Evolutionary conservation across 345 rosid species (phyloP).

Genomic region (Noccaea caerulescens): DNA sequence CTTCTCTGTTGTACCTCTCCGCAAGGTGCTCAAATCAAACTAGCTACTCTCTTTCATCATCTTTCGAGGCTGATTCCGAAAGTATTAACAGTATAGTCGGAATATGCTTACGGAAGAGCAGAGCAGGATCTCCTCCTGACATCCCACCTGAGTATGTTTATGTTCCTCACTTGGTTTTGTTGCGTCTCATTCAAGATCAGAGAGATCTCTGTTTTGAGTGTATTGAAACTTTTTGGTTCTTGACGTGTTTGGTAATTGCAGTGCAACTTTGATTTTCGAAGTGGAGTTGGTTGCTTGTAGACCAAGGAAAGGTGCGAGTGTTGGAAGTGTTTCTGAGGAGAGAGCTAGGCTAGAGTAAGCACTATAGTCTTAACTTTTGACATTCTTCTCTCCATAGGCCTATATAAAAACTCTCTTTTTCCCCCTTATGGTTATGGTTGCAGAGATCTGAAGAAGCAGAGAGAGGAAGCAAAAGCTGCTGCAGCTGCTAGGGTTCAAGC

Average conservation of each 20-base stretch:
- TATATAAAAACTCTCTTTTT: too few species aligned
- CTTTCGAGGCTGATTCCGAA: constrained; percentile 2
- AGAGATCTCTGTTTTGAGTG: background rate
- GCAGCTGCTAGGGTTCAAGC: constrained; percentile 94
- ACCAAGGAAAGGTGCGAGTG: constrained; percentile 80
- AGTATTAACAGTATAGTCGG: too few species aligned
- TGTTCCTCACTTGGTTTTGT: constrained; percentile 2
- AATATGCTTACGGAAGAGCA: too few species aligned
- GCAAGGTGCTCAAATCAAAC: constrained; percentile 52
- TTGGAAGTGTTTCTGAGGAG: constrained; percentile 72
- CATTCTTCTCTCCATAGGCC: background rate
- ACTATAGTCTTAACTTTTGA: background rate
- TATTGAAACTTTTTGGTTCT: background rate
- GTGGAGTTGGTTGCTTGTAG: constrained; percentile 80
- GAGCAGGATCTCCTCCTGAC: constrained; percentile 92
- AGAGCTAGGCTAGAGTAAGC: constrained; percentile 92
- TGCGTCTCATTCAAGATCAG: background rate
- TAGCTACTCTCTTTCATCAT: constrained; percentile 10
- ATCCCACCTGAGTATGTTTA: constrained; percentile 77
- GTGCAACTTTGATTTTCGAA: constrained; percentile 85
- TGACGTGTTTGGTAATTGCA: constrained; percentile 45
- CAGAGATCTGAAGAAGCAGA: constrained; percentile 92
- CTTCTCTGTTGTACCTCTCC: constrained; percentile 59
- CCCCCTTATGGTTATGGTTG: constrained; percentile 2
- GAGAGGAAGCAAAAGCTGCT: constrained; percentile 93